Conservation (phyloP, 768 basidiomycete genomes). For the Pleurotus salmoneostramineus region DNA sequence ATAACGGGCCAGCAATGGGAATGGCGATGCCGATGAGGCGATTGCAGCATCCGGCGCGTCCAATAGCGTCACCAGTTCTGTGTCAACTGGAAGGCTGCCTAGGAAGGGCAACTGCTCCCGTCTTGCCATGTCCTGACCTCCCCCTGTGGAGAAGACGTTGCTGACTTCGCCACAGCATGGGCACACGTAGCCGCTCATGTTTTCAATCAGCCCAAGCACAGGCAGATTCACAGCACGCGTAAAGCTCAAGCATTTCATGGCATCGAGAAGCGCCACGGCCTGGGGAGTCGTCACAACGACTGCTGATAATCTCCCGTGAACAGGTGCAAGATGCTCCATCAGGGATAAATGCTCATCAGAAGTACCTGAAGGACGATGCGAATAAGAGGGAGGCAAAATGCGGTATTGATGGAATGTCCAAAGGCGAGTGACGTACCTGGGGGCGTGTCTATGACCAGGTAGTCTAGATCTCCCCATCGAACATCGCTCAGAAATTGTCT, state of each 20-base stretch:
- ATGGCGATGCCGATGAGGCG: conserved; percentile 20
- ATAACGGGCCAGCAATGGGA: conserved; percentile 60
- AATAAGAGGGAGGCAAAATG: not conserved
- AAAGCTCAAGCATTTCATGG: conserved; percentile 95
- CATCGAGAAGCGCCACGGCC: conserved; percentile 92
- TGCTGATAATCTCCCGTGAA: conserved; percentile 73
- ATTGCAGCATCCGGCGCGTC: conserved; percentile 51
- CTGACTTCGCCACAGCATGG: conserved; percentile 96
- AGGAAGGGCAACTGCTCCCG: conserved; percentile 73
- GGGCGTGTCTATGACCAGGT: conserved; percentile 91
- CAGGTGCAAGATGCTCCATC: conserved; percentile 87
- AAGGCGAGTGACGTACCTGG: conserved; percentile 61
- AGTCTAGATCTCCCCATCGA: conserved; percentile 93
- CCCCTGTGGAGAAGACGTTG: conserved; percentile 92
- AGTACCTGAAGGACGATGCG: conserved; percentile 59
- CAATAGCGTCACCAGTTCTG: conserved; percentile 80
- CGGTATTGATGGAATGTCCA: conserved; percentile 8
- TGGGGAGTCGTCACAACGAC: conserved; percentile 97
- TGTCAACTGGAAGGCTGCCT: conserved; percentile 90
- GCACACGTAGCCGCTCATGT: conserved; percentile 98
- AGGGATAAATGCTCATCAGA: conserved; percentile 98
- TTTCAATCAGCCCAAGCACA: conserved; percentile 91
- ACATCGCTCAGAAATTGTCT: conserved; percentile 92
- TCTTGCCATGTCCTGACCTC: conserved; percentile 84
- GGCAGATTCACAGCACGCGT: conserved; percentile 83